Base-by-base conservation (phyloP, 2,329 filamentous ascomycete species). In the Zymoseptoria pseudotritici region DNA sequence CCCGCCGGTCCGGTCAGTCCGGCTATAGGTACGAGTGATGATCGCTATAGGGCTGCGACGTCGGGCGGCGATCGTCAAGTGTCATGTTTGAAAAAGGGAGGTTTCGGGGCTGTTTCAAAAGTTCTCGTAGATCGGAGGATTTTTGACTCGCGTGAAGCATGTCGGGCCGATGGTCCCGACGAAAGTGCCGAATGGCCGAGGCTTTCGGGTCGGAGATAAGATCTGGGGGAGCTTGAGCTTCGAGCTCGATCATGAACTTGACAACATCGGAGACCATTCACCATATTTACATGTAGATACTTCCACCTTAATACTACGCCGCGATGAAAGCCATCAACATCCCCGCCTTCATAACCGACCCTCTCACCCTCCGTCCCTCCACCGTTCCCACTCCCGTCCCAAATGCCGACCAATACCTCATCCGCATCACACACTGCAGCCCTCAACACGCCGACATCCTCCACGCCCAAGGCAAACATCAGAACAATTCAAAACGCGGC, bases 361-460 rank as follows among this genome's bases (percentile, higher is more conserved):
- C 70, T 50, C 68, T 67, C 55, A 58, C 68, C 59, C 65, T 73
- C 36, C 63, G n/a, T 24, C 66, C 61, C 57, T 66, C 65, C 63
- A 67, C 61, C 60, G 65, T 68, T 10, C 70, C 76, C 5, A 59
- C 63, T 10, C 76, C 77, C 9, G 58, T 66, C 17, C 67, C 73
- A 3, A 70, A 72, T 31, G 61, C 70, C 9, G 67, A 71, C 29
- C 70, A 78, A 61, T 73, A 78, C 36, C 65, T 82, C 19, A 71
- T 84, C 49, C 74, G 74, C 57, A 78, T 85, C 56, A 79, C 79
- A 1, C 82, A 83, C 60, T 80, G 80, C 57, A 81, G 82, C 3
- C 74, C 84, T 21, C 85, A 85, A 57, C 84, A 84, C 67, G 82
- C 85, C 54, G 84, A 86, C 66, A 78, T 83, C 8, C 77, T 86